A percentile compares a stretch with the other conserved stretches of the same genome.
Conservation (phyloP, 495 filamentous ascomycete genomes). For the Penicillium ochrochloron region DNA sequence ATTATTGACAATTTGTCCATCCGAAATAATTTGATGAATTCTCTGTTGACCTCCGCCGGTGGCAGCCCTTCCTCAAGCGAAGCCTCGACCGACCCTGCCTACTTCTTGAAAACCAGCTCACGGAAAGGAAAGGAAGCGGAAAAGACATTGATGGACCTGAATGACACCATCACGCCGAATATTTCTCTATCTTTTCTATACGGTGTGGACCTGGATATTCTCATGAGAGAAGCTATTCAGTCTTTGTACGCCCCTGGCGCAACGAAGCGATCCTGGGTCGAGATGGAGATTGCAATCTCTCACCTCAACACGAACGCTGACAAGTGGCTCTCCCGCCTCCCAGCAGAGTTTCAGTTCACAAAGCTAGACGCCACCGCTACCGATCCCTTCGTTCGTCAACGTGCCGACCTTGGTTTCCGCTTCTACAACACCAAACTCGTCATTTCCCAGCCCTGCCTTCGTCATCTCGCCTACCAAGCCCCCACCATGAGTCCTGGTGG, state of each 20-base stretch:
- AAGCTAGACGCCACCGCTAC: slow-evolving; percentile 12
- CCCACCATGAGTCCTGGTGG: not conserved
- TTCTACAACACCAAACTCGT: slow-evolving; percentile 61
- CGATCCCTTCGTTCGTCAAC: slow-evolving; percentile 38
- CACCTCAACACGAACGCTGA: slow-evolving; percentile 28
- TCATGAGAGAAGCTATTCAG: slow-evolving; percentile 30
- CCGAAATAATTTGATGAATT: slow-evolving; percentile 29
- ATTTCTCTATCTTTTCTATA: slow-evolving; percentile 32
- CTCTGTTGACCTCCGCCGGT: slow-evolving; percentile 22
- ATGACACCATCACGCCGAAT: slow-evolving; percentile 23
- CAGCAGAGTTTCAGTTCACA: slow-evolving; percentile 35
- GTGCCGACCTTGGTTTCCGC: slow-evolving; percentile 49
- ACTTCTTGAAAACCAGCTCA: not conserved
- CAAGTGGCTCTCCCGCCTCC: slow-evolving; percentile 32
- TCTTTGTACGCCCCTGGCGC: slow-evolving; percentile 29
- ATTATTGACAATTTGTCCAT: slow-evolving; percentile 35
- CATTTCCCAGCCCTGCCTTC: slow-evolving; percentile 63
- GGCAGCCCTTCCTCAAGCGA: slow-evolving; percentile 10
- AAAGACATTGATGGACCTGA: not conserved
- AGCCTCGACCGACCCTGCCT: not conserved
- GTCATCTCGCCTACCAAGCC: slow-evolving; percentile 41
- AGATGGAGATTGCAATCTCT: slow-evolving; percentile 29
- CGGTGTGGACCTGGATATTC: slow-evolving; percentile 30
- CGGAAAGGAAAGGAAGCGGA: slow-evolving; percentile 15
- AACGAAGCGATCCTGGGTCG: slow-evolving; percentile 26